Conservation (phyloP, 2,329 filamentous ascomycete species). For the Samsoniella hepiali region DNA sequence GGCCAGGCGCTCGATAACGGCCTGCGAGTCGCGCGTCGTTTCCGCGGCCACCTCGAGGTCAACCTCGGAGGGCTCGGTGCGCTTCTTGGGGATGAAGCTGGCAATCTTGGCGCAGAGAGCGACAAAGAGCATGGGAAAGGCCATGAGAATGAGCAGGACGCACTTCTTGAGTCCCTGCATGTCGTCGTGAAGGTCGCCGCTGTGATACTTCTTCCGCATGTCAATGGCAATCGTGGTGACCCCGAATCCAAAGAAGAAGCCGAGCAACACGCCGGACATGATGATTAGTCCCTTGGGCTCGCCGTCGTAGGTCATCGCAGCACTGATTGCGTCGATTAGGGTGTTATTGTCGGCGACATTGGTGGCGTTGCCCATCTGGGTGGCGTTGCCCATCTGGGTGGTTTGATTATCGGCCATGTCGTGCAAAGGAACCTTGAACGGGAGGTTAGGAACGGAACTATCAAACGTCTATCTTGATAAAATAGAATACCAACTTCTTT, state of each 20-base stretch:
- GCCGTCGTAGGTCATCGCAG: neutral
- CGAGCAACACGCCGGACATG: neutral
- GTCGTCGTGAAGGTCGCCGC: conserved; percentile 10
- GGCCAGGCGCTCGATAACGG: neutral
- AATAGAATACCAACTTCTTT: no score
- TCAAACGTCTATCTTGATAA: no score
- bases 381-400: neutral
- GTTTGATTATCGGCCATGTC: neutral
- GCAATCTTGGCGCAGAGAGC: neutral
- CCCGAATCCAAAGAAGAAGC: neutral
- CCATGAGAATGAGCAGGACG: neutral
- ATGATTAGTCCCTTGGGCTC: neutral
- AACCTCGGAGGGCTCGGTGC: neutral
- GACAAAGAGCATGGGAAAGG: neutral
- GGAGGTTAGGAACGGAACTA: neutral
- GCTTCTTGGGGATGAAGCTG: neutral
- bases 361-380: neutral
- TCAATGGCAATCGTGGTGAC: neutral
- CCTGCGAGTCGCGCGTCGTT: neutral
- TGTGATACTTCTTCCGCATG: conserved; percentile 9
- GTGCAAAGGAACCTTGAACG: neutral
- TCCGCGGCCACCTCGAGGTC: neutral
- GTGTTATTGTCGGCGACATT: neutral
- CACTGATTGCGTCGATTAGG: neutral
- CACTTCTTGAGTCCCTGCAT: neutral